phyloP scores from a whole-genome alignment of 768 basidiomycete genomes.

The Heimioporus sp. region DNA sequence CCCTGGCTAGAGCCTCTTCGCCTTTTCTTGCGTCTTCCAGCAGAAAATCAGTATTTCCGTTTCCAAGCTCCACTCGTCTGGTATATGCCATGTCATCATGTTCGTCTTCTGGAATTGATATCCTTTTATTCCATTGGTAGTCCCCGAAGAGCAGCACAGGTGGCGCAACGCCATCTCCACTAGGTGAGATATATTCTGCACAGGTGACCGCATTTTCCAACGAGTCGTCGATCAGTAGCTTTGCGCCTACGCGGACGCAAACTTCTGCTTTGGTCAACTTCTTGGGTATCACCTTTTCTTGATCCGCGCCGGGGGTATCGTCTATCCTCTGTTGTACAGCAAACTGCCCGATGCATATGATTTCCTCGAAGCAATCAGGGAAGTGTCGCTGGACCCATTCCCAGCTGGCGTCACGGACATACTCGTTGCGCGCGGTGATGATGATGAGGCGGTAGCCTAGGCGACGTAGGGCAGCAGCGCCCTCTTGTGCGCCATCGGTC shows the following conservation, averaged over 20 bases:
- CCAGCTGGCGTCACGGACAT: slow-evolving; percentile 56
- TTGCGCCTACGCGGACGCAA: slow-evolving; percentile 60
- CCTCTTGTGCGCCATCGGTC: slow-evolving; percentile 62
- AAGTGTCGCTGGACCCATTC: slow-evolving; percentile 67
- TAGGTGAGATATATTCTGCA: slow-evolving; percentile 29
- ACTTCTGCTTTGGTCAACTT: slow-evolving; percentile 74
- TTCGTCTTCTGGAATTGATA: slow-evolving; percentile 45
- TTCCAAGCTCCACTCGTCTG: slow-evolving; percentile 41
- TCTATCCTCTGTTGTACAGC: slow-evolving; percentile 40
- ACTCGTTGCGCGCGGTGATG: slow-evolving; percentile 68
- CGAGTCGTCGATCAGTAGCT: slow-evolving; percentile 77
- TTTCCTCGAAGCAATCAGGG: slow-evolving; percentile 57
- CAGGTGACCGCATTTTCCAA: slow-evolving; percentile 72
- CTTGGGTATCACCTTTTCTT: slow-evolving; percentile 41
- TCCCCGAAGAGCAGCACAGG: slow-evolving; percentile 72
- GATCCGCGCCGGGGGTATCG: background rate
- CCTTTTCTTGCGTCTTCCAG: slow-evolving; percentile 39
- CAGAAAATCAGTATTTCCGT: slow-evolving; percentile 55
- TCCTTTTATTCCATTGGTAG: slow-evolving; percentile 72
- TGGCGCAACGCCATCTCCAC: slow-evolving; percentile 30
- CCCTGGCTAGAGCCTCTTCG: slow-evolving; percentile 43
- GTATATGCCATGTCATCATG: slow-evolving; percentile 55
- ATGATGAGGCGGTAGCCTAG: slow-evolving; percentile 71
- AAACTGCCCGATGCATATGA: slow-evolving; percentile 78
- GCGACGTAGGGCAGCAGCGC: slow-evolving; percentile 49